A percentile compares a stretch with the other conserved stretches of the same genome.
phyloP scores from a whole-genome alignment of 2,329 filamentous ascomycete genomes.

The Malbranchea zuffiana region DNA sequence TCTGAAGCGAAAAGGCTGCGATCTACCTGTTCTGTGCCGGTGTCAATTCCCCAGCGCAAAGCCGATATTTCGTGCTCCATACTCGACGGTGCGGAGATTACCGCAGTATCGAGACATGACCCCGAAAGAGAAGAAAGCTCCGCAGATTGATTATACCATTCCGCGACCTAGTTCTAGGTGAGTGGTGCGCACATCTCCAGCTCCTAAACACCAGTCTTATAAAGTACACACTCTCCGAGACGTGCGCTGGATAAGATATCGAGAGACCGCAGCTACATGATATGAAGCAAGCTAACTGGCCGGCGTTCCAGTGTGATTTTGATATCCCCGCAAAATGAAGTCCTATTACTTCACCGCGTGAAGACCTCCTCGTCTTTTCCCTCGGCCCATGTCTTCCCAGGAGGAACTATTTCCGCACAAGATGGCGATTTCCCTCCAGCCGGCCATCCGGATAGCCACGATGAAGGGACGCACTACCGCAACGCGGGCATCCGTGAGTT shows the following conservation, averaged over 20 bases:
- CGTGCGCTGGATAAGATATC: too few species aligned
- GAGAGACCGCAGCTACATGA: too few species aligned
- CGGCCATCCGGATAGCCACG: constrained; percentile 49
- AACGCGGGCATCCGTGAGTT: constrained; percentile 78
- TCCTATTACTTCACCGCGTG: constrained; percentile 79
- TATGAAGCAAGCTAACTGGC: too few species aligned
- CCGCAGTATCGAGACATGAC: constrained; percentile 16
- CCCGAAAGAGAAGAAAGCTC: constrained; percentile 7
- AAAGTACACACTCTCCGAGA: too few species aligned
- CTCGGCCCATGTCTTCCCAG: constrained; percentile 90
- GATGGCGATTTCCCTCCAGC: constrained; percentile 52
- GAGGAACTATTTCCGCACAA: constrained; percentile 66
- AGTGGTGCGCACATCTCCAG: too few species aligned
- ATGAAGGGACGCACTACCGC: constrained; percentile 64
- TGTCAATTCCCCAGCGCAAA: too few species aligned
- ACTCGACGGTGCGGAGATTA: constrained; percentile 13
- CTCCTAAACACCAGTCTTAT: too few species aligned
- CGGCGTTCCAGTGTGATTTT: constrained; percentile 57
- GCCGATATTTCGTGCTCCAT: too few species aligned
- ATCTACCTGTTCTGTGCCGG: too few species aligned
- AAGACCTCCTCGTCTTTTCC: constrained; percentile 73
- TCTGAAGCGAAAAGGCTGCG: too few species aligned
- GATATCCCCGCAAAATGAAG: constrained; percentile 73
- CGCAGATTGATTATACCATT: constrained; percentile 20
- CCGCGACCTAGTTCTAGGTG: constrained; percentile 57